phyloP scores from a whole-genome alignment of 2,329 filamentous ascomycete genomes.

The Hymenoscyphus fructigenus region DNA sequence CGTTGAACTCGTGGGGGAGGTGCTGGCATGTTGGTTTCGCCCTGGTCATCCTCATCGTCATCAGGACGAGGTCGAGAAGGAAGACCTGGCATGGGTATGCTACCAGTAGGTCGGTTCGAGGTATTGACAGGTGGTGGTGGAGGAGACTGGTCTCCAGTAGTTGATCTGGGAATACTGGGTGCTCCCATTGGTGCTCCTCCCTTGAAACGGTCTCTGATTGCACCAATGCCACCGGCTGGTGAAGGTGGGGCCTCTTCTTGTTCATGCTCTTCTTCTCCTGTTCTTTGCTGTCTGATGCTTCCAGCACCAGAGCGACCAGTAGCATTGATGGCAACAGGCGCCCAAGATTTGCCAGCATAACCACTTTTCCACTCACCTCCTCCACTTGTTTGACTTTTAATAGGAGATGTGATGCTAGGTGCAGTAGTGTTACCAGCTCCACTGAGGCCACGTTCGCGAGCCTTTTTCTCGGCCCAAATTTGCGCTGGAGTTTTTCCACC shows the following conservation, averaged over 20 bases:
- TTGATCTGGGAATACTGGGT: constrained; percentile 36
- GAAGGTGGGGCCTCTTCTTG: constrained; percentile 51
- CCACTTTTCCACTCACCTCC: constrained; percentile 83
- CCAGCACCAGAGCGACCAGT: constrained; percentile 63
- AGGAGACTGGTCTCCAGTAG: constrained; percentile 33
- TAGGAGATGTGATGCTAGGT: constrained; percentile 50
- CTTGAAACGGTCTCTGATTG: constrained; percentile 81
- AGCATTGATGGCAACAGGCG: constrained; percentile 71
- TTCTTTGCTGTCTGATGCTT: constrained; percentile 56
- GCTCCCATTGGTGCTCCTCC: constrained; percentile 69
- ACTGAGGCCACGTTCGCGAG: constrained; percentile 65
- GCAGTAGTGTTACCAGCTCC: constrained; percentile 46
- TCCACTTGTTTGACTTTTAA: constrained; percentile 70
- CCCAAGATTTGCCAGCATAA: constrained; percentile 89
- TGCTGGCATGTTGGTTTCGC: constrained; percentile 45
- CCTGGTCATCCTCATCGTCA: constrained; percentile 51
- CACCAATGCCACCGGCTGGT: constrained; percentile 64
- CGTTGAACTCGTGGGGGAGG: constrained; percentile 40
- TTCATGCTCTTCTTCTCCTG: constrained; percentile 53
- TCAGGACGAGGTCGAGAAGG: constrained; percentile 55
- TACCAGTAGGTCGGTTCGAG: constrained; percentile 64
- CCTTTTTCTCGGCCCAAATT: constrained; percentile 97
- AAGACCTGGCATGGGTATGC: constrained; percentile 76
- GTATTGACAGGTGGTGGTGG: constrained; percentile 39
- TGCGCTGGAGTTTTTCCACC: constrained; percentile 96